Evolutionary conservation across 306 rosid genomes (phyloP).

Genomic region (Oxytropis ochrocephala): DNA sequence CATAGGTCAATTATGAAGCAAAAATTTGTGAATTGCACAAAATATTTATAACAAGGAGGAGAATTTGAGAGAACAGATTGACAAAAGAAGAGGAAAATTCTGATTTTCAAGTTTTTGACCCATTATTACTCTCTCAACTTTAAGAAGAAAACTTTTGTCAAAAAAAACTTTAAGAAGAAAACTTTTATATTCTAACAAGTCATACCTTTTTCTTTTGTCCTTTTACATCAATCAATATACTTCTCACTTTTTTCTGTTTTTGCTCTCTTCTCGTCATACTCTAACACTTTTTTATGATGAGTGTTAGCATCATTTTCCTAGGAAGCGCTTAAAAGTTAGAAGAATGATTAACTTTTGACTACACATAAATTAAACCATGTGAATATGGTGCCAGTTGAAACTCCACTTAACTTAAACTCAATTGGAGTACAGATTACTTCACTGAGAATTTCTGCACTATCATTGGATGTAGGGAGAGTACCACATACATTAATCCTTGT

Average conservation of each 20-base stretch:
- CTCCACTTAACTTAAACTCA: constrained; percentile 3
- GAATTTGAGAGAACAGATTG: neutral
- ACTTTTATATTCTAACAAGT: no score
- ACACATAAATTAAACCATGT: neutral
- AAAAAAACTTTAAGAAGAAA: neutral
- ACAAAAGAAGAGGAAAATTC: neutral
- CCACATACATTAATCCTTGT: neutral
- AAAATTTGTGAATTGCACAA: neutral
- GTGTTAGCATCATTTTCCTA: neutral
- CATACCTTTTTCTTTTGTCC: no score
- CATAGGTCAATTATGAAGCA: neutral
- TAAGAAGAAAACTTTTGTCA: no score
- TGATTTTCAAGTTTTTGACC: neutral
- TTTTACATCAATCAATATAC: no score
- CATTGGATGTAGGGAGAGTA: neutral
- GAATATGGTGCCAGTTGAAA: neutral
- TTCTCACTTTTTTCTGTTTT: no score
- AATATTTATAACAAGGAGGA: neutral
- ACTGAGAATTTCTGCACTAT: neutral
- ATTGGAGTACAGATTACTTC: constrained; percentile 10
- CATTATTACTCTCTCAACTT: neutral
- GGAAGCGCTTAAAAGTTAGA: neutral
- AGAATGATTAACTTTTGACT: neutral
- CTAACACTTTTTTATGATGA: neutral
- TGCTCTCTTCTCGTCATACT: neutral